These are phyloP conservation scores for Rhodotorula sp. DNA, from an alignment of 1,284 basidiomycete genomes.

Conservation along the genomic window DNA sequence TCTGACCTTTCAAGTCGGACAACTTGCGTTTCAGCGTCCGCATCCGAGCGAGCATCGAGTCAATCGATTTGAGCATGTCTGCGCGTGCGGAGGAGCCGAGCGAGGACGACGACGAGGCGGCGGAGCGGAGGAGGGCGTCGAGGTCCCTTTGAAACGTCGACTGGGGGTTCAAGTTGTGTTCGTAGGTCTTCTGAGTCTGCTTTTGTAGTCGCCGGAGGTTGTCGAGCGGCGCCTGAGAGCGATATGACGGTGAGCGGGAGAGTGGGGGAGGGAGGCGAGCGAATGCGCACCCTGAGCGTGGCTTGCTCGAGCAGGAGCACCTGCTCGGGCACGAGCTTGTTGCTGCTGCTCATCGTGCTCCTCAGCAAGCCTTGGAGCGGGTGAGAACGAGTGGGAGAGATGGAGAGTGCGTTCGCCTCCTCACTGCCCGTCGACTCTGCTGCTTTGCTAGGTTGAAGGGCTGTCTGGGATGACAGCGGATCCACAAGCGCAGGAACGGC, in stretches of 20 bases:
- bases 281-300: slow-evolving; percentile 64
- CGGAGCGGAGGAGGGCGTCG: slow-evolving; percentile 60
- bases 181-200: slow-evolving; percentile 71
- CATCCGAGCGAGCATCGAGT: slow-evolving; percentile 70
- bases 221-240: slow-evolving; percentile 57
- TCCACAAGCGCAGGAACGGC: neutral
- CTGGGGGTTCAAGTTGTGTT: slow-evolving; percentile 67
- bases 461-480: neutral
- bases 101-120: slow-evolving; percentile 52
- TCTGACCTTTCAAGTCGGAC: slow-evolving; percentile 38
- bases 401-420: no score
- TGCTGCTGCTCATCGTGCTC: neutral
- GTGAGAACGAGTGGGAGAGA: neutral
- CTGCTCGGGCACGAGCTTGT: slow-evolving; percentile 57
- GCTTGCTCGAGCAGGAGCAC: slow-evolving; percentile 84
- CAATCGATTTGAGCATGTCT: slow-evolving; percentile 63
- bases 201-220: slow-evolving; percentile 80
- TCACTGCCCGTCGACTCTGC: neutral
- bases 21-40: slow-evolving; percentile 80
- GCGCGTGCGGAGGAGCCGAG: slow-evolving; percentile 45
- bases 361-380: neutral
- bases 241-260: slow-evolving; percentile 1
- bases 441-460: neutral
- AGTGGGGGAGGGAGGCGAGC: slow-evolving; percentile 10
- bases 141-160: slow-evolving; percentile 29